Evolutionary conservation across 345 rosid species (phyloP), one percentile per base, ranked within the genome.

Genomic region (Kernera saxatilis): DNA sequence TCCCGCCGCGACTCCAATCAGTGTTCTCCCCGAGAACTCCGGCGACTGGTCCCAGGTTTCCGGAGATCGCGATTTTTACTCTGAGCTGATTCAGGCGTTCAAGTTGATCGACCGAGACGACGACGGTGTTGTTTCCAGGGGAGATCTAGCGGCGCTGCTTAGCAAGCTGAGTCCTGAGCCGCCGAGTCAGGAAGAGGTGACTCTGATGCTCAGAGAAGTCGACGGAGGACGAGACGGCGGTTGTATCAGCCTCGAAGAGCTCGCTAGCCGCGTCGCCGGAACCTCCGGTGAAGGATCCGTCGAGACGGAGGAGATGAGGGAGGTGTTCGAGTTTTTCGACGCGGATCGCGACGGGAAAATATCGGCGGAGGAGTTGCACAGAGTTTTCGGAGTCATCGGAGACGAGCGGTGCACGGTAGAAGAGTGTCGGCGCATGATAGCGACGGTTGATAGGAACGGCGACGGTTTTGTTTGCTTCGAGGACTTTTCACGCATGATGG

Each of bases 371-470:
- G 99, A 94, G 69, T 69, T 94, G 1, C 46, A 70, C 10, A 59
- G 75, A 6, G 87, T 82, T 1, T 94, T 78, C 59, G 72, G 54
- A n/a, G 82, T 78, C 1, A 72, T 94, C 1, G 96, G 96, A 1
- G 97, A 89, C 49, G 90, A 85, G 13, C 37, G 60, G 77, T 88
- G 92, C 89, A 83, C 97, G 79, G 18, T 94, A 6, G 97, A 87
- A 15, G 99, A 94, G n/a, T 94, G 99, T 85, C 64, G 72, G 81
- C 86, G 93, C 57, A 94, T 94, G 98, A 89, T 94, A 78, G 89
- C 86, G 1, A 80, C 50, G 1, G 97, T 92, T 6, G 96, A 85
- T 80, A 82, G 70, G 62, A 88, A 83, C 36, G 88, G 86, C 6
- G 91, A 88, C 4, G 99, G 98, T 29, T 88, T 92, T 72, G 99